phyloP scores from a whole-genome alignment of 176 grass and related monocot genomes.

The Zoysia japonica region DNA sequence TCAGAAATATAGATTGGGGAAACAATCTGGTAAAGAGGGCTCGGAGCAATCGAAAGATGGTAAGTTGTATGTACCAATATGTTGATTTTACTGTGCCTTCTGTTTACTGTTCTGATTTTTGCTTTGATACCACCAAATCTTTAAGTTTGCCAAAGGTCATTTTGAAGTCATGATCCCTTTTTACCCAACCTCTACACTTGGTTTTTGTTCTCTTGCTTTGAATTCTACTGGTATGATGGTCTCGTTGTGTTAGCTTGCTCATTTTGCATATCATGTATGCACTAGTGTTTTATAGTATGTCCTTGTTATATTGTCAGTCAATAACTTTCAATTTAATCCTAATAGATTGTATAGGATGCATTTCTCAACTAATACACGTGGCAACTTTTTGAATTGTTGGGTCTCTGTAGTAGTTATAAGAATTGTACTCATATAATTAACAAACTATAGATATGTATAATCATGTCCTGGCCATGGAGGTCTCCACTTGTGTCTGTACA shows the following conservation, averaged over 20 bases:
- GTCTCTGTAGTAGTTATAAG: background rate
- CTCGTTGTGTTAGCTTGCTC: background rate
- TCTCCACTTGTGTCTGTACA: constrained; percentile 3
- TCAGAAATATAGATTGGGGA: constrained; percentile 98
- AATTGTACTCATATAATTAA: background rate
- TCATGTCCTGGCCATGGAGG: background rate
- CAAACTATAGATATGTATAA: background rate
- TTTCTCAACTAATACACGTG: constrained; percentile 1
- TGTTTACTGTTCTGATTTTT: background rate
- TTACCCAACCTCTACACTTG: background rate
- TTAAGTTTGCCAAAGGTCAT: background rate
- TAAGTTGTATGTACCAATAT: constrained; percentile 38
- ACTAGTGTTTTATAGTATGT: background rate
- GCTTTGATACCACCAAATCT: background rate
- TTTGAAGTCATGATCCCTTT: background rate
- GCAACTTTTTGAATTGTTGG: constrained; percentile 8
- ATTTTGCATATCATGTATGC: background rate
- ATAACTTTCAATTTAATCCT: background rate
- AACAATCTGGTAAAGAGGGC: constrained; percentile 89
- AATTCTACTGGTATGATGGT: background rate
- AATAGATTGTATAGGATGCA: background rate
- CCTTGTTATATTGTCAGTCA: background rate
- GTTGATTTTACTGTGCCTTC: constrained; percentile 23
- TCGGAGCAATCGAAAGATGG: constrained; percentile 92
- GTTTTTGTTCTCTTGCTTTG: background rate